Percentiles rank a stretch among this genome's conserved stretches.
phyloP scores from a whole-genome alignment of 1,284 basidiomycete genomes.

The Marasmius sp. region DNA sequence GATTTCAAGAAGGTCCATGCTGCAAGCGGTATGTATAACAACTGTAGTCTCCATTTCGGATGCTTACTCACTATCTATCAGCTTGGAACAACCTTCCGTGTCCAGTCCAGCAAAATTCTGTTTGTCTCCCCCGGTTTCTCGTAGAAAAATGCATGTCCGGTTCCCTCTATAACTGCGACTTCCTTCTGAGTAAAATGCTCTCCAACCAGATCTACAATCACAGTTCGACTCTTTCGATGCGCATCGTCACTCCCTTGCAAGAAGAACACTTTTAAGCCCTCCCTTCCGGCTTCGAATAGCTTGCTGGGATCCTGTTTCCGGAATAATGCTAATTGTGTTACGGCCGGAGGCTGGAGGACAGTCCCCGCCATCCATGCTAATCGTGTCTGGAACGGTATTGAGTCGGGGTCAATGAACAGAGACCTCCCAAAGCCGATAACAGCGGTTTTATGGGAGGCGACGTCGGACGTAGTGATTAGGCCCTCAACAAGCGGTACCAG shows the following conservation, averaged over 20 bases:
- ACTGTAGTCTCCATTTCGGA: no score
- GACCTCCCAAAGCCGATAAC: constrained; percentile 3
- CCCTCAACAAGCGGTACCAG: neutral
- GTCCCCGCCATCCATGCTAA: constrained; percentile 10
- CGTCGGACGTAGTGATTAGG: constrained; percentile 1
- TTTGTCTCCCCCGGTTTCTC: constrained; percentile 19
- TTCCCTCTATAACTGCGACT: constrained; percentile 15
- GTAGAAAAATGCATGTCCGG: constrained; percentile 22
- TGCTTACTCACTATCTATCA: no score
- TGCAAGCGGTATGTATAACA: no score
- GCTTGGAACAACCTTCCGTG: neutral
- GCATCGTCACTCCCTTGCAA: constrained; percentile 11
- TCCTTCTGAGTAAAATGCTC: constrained; percentile 18
- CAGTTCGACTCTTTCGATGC: constrained; percentile 6
- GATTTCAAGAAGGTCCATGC: no score
- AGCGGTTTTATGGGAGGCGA: neutral
- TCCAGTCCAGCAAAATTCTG: constrained; percentile 3
- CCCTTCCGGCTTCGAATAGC: constrained; percentile 11
- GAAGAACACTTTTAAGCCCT: constrained; percentile 8
- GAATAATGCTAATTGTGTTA: neutral
- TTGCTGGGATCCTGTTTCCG: constrained; percentile 5
- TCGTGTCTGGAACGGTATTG: constrained; percentile 4
- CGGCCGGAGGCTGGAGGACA: constrained; percentile 3
- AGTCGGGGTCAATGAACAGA: constrained; percentile 4
- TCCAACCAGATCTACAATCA: constrained; percentile 12